Conservation (phyloP, 257 asterid genomes). For the Fraxinus americana region DNA sequence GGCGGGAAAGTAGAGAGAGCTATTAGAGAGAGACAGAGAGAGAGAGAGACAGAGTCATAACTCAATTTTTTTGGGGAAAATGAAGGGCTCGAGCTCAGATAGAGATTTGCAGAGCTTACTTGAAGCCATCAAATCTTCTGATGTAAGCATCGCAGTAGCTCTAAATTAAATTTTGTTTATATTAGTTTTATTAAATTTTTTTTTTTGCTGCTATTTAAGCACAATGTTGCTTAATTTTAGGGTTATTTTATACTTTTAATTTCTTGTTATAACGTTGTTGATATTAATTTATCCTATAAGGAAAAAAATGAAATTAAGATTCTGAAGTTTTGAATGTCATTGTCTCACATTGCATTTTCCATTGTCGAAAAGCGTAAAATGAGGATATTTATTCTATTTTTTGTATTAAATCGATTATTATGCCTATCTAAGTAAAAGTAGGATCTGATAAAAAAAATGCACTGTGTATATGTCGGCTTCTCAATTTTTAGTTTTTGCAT, state of each 20-base stretch:
- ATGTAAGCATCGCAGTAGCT: conserved; percentile 45
- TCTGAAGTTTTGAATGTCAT: neutral
- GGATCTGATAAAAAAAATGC: neutral
- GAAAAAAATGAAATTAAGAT: neutral
- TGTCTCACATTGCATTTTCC: neutral
- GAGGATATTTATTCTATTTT: neutral
- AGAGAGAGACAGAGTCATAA: neutral
- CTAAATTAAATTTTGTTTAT: conserved; percentile 2
- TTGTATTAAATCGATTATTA: neutral
- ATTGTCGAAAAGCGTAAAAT: neutral
- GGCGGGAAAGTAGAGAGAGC: conserved; percentile 45
- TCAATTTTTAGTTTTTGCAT: neutral
- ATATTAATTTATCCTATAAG: neutral
- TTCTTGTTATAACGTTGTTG: neutral
- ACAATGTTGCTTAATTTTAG: conserved; percentile 10
- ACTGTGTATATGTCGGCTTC: neutral
- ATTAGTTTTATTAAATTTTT: conserved; percentile 9
- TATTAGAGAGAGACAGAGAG: conserved; percentile 14
- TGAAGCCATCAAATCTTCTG: conserved; percentile 68
- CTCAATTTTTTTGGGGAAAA: conserved; percentile 25
- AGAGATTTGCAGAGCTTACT: conserved; percentile 50
- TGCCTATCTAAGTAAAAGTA: neutral
- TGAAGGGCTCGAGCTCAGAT: conserved; percentile 48
- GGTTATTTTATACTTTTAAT: neutral
- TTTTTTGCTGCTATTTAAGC: neutral